Conservation (phyloP, 208 protist species). For the Entamoeba histolytica region DNA sequence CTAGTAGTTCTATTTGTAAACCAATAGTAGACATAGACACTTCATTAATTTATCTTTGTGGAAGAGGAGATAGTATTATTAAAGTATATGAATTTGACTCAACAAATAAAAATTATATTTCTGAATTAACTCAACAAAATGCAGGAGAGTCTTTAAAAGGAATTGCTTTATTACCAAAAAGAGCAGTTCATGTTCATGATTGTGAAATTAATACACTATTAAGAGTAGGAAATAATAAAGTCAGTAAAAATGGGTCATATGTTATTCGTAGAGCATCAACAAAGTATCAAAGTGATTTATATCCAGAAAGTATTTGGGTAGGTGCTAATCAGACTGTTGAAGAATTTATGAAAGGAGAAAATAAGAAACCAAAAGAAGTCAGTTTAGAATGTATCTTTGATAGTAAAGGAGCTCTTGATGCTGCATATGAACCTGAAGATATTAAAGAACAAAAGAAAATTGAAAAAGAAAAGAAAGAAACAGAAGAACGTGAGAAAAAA, state of each 20-base stretch:
- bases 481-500: neutral
- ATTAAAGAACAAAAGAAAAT: neutral
- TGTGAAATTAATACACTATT: neutral
- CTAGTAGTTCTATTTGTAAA: neutral
- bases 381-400: neutral
- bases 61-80: neutral
- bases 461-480: neutral
- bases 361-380: neutral
- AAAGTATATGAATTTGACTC: neutral
- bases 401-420: neutral
- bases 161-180: neutral
- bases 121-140: neutral
- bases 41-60: neutral
- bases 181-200: neutral
- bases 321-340: neutral
- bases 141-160: neutral
- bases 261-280: neutral
- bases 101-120: neutral
- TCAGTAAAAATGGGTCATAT: neutral
- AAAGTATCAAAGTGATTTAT: neutral
- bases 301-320: neutral
- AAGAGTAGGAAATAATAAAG: neutral
- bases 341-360: neutral
- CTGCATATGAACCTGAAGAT: neutral
- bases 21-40: neutral